Evolutionary conservation across 176 grass and related monocot genomes (phyloP), one percentile per base, ranked within the genome.

Genomic region (Hordeum marinum): DNA sequence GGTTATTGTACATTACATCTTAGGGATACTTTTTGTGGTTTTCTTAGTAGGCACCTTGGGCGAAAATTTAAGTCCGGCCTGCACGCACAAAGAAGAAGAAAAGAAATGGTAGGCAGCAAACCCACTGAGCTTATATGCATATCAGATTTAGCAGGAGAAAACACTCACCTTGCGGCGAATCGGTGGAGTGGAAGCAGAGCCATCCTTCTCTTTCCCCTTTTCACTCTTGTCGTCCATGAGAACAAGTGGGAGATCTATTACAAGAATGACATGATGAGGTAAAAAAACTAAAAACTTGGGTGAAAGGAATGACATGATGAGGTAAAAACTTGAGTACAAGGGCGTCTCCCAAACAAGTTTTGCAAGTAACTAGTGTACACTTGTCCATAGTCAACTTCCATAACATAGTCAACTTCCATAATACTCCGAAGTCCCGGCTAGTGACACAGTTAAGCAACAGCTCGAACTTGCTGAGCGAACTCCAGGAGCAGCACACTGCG

Each of bases 161-260:
- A 41, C 4, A 82, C 31, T 11, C 75, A 71, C 83, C 41, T 89
- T 82, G 31, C 25, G 29, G 63, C 25, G 50, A 81, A 1, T 63
- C 15, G 63, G 20, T 8, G 15, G 61, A 80, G 36, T 21, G 24
- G 88, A 81, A 80, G 60, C 13, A 42, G 83, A 81, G 52, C 26
- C 63, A 76, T 77, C 61, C 20, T n/a, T n/a, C 69, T 48, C 82
- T 74, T 78, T 43, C 66, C 62, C 77, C 35, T 60, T 55, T 23
- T n/a, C 58, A 69, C 63, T 26, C 37, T 62, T 43, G 2, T 76
- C 75, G 29, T 89, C 78, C 88, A 89, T 89, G 73, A 84, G 67
- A 58, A 27, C 32, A 66, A 34, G 14, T 42, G 46, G 17, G 43
- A 39, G 73, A 61, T 67, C 76, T 84, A 39, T 68, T 84, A 39